Evolutionary conservation across 441 rosid species (phyloP), one percentile per base, ranked within the genome.

Genomic region (Gossypium lobatum): DNA sequence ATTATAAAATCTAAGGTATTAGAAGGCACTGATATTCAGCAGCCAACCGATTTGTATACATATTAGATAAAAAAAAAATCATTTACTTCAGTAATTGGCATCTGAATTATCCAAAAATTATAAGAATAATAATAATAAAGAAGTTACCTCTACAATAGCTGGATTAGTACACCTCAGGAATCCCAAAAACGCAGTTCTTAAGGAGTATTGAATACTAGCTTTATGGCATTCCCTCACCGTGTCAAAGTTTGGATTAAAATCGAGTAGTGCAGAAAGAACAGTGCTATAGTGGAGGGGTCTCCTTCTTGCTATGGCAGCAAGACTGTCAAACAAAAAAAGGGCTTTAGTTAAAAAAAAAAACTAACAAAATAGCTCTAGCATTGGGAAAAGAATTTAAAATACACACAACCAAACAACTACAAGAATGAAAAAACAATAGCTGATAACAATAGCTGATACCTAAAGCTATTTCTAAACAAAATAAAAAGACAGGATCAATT

Each of bases 151-250:
- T 60, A 89, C 64, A 75, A 90, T 87, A 71, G 89, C 52, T 34
- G 98, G 91, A 86, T 82, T 75, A 55, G 91, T 83, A 81, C 94
- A 89, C 83, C 98, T 86, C 73, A 96, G 88, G 83, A 96, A 94
- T 81, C 98, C 98, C 83, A 96, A 78, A 78, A 92, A 93, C 57
- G 99, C 97, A 77, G 97, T 92, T 84, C 97, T 92, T 59, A 96
- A 70, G 34, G 98, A 96, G 83, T 89, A 94, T 73, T 86, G 98
- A 63, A 94, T 79, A 76, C 98, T 96, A 80, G 88, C 80, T 76
- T 75, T 80, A 84, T 91, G 99, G 76, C 85, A 80, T 70, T 90
- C 92, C 83, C 85, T 91, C 66, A 71, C 74, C n/a, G 78, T 80
- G 80, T 94, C 95, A 75, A 80, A 75, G 80, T 86, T 90, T 64